Evolutionary conservation across 1,139 yeast genomes (phyloP), one percentile per base, ranked within the genome.

Genomic region (Kodamaea derodonti): DNA sequence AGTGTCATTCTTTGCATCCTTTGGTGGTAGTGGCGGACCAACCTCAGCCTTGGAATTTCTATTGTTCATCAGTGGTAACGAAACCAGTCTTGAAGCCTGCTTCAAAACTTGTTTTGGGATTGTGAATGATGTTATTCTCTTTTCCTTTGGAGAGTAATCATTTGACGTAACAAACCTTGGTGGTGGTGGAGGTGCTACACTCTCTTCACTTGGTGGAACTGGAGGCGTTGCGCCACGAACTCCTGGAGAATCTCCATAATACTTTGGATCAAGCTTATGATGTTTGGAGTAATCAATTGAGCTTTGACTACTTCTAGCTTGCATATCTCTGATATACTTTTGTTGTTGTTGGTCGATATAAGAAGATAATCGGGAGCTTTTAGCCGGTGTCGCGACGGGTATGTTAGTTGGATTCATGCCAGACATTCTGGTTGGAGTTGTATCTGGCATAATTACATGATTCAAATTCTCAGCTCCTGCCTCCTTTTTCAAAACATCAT

Each of bases 311-410:
- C 51, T 35, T 29, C 46, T 45, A 20, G 40, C 36, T 31, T 30
- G 39, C 45, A 41, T 45, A 17, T 38, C 42, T 5, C 29, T 24
- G 16, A 41, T 33, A 29, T 48, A 54, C 12, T 49, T 42, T 14
- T 40, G 43, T 33, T 59, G 64, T 39, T 62, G 68, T 37, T 58
- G 53, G 33, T 54, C 55, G 16, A 62, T 56, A 37, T 58, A 62
- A 16, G 49, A 49, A 4, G 61, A 49, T 26, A 60, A 48, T 31
- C 58, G 62, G 25, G 43, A 31, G 34, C 54, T 59, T 4, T 28
- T 31, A n/a, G 18, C 14, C n/a, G 23, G 20, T 3, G 8, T 14
- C 14, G 46, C 50, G 7, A 37, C 35, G 6, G 34, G 31, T 9
- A 27, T 33, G 11, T 31, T 22, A 5, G 27, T 33, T 8, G 26